Base-by-base conservation (phyloP, 169 alveolate species). In the Plasmodium blacklocki region DNA sequence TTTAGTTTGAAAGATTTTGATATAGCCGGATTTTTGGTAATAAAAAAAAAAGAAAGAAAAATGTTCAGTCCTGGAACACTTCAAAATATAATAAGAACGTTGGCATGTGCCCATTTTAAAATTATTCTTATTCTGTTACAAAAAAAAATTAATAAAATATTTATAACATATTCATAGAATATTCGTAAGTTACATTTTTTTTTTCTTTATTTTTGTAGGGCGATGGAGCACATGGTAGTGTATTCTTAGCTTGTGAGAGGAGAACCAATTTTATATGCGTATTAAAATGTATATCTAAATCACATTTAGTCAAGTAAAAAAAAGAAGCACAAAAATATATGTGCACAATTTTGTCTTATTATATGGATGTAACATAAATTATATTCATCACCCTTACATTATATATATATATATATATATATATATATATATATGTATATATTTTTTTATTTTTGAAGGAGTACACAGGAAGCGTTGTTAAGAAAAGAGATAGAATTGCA, bases 141-240 rank as follows among this genome's bases (percentile, higher is more conserved):
- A 32, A 32, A 32, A 32, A 26, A 32, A 4, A 32, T 32, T 32
- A 32, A 26, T 26, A 26, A 26, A 26, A 26, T 26, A 26, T 26
- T 26, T 26, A 26, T 26, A 26, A 32, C 0, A 32, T 32, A 3
- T 32, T 32, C 7, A 4, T 32, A 5, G 7, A 32, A 32, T 32
- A 5, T 32, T 32, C 43, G 3, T 32, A 32, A 32, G 0, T 4
- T 32, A 32, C 7, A 32, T 32, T 4, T 26, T 26, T 26, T 32
- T 32, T 32, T 32, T 32, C 43, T 32, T 32, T 32, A 32, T 32
- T 58, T 19, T 11, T 91, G 63, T 50, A 95, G 94, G 98, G 98
- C 0, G 97, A 95, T 59, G 98, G 98, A 2, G 97, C 97, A 45
- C 97, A 96, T 68, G 98, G 98, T 1, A 91, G 93, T n/a, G 98